A percentile compares a stretch with the other conserved stretches of the same genome.
phyloP scores from a whole-genome alignment of 306 rosid species.

The Crataegus laevigata region DNA sequence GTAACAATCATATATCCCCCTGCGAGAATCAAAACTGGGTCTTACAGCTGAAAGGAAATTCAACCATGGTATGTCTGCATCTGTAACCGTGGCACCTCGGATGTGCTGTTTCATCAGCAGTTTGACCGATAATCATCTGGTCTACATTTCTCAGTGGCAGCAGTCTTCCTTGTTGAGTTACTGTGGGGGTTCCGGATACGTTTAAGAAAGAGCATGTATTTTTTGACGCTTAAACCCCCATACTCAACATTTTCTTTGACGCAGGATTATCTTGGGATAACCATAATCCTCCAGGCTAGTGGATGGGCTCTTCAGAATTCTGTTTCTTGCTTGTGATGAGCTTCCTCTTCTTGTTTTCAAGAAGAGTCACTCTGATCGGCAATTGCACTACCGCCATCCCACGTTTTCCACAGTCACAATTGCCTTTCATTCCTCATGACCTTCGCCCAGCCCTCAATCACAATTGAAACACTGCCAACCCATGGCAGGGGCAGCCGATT shows the following conservation, averaged over 20 bases:
- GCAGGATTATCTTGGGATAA: constrained; percentile 96
- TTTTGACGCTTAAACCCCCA: constrained; percentile 75
- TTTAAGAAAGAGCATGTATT: constrained; percentile 42
- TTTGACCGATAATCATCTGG: constrained; percentile 13
- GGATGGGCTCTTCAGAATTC: constrained; percentile 80
- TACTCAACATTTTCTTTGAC: constrained; percentile 98
- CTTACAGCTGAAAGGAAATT: constrained; percentile 22
- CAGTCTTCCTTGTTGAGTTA: constrained; percentile 50
- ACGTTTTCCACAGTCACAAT: constrained; percentile 66
- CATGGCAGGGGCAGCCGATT: constrained; percentile 76
- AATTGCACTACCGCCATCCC: constrained; percentile 65
- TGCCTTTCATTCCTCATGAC: constrained; percentile 71
- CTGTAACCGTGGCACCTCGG: constrained; percentile 8
- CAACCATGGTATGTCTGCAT: constrained; percentile 17
- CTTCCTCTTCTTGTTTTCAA: constrained; percentile 61
- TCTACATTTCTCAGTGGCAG: constrained; percentile 24
- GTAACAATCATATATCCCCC: neutral
- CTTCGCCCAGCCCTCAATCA: constrained; percentile 74
- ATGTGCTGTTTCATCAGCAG: constrained; percentile 15
- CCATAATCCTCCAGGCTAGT: constrained; percentile 78
- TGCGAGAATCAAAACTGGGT: constrained; percentile 7
- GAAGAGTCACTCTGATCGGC: constrained; percentile 71
- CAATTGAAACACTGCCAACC: constrained; percentile 73
- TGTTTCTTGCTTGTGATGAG: constrained; percentile 61
- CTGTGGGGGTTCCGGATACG: constrained; percentile 61